phyloP scores from a whole-genome alignment of 1,139 yeast species.

The Kluyveromyces marxianus region DNA sequence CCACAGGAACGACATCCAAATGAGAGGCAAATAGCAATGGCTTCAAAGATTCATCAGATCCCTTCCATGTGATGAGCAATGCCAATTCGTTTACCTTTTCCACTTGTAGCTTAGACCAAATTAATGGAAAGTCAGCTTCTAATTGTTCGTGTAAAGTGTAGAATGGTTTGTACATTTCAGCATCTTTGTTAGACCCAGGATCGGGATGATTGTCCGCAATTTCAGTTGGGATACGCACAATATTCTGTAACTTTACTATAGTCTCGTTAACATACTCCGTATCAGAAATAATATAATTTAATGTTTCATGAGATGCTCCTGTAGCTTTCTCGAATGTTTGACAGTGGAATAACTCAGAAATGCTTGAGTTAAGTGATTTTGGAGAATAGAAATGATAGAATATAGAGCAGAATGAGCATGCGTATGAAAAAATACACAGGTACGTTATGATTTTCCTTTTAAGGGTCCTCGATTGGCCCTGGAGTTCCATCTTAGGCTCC shows the following conservation, averaged over 20 bases:
- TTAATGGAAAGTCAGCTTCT: conserved; percentile 47
- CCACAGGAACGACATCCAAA: conserved; percentile 79
- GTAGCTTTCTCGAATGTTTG: conserved; percentile 9
- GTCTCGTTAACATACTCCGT: conserved; percentile 13
- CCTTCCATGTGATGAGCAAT: conserved; percentile 59
- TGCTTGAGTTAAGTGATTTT: no score
- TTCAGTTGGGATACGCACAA: conserved; percentile 19
- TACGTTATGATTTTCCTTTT: no score
- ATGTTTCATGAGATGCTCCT: conserved; percentile 8
- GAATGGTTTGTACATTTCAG: conserved; percentile 33
- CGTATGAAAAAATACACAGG: no score
- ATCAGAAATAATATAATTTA: conserved; percentile 9
- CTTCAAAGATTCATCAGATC: conserved; percentile 44
- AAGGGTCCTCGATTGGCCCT: no score
- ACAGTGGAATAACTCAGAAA: conserved; percentile 6
- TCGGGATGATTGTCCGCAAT: conserved; percentile 13
- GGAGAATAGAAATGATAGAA: neutral
- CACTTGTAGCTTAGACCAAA: conserved; percentile 38
- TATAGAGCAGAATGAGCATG: neutral
- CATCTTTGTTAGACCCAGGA: conserved; percentile 16
- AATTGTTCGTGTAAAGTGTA: conserved; percentile 47
- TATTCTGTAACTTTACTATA: conserved; percentile 13
- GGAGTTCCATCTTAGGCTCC: no score
- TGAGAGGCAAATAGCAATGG: conserved; percentile 69
- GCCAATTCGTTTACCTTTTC: conserved; percentile 53